These are phyloP conservation scores for Prunus yedoensis DNA, from an alignment of 331 rosid genomes.

Conservation along the genomic window DNA sequence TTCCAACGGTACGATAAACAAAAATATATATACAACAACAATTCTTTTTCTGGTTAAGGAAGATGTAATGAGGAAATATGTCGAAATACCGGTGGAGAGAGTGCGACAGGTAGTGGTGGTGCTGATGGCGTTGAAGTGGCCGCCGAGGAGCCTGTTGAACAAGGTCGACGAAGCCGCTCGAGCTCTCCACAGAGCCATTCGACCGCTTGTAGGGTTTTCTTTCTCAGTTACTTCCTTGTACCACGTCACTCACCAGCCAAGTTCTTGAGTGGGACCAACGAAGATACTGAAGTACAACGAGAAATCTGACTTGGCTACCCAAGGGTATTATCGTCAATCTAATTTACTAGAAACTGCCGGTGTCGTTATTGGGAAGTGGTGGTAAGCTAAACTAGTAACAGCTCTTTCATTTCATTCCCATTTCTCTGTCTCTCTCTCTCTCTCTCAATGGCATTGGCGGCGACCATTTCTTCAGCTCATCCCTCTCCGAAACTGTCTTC, in stretches of 20 bases:
- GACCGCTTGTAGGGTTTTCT: background rate
- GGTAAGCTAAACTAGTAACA: too few relatives aligned
- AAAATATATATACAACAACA: background rate
- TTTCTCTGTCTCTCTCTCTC: too few relatives aligned
- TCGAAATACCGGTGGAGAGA: slow-evolving; percentile 32
- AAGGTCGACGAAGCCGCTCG: slow-evolving; percentile 34
- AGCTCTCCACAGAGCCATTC: slow-evolving; percentile 54
- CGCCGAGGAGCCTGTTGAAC: slow-evolving; percentile 13
- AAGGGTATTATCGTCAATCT: too few relatives aligned
- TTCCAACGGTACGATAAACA: background rate
- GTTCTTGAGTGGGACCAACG: too few relatives aligned
- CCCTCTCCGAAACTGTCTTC: background rate
- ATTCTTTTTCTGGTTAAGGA: too few relatives aligned
- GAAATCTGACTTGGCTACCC: too few relatives aligned
- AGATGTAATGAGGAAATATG: too few relatives aligned
- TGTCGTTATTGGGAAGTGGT: too few relatives aligned
- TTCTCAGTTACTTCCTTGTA: background rate
- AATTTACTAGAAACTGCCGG: too few relatives aligned
- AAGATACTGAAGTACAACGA: too few relatives aligned
- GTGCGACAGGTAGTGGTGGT: slow-evolving; percentile 23
- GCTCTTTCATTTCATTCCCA: too few relatives aligned
- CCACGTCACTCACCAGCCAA: background rate
- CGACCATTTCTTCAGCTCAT: slow-evolving; percentile 21
- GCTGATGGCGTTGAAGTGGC: background rate
- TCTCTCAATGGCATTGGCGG: background rate